Base-by-base conservation (phyloP, 805 yeast genomes). In the Debaryomyces hansenii region DNA sequence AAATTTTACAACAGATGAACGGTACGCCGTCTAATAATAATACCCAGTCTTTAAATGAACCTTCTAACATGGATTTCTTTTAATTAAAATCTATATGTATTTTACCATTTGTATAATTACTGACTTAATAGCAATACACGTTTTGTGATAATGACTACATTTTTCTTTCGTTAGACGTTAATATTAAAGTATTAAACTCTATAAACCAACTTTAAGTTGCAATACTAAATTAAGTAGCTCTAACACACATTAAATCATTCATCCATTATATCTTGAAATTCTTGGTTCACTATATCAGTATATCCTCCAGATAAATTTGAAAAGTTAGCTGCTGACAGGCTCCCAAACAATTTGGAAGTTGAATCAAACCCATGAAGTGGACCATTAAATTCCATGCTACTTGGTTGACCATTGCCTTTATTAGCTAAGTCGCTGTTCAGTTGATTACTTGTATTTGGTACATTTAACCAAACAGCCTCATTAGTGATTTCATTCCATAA, bases 401-500 rank as follows among this genome's bases (percentile, higher is more conserved):
- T 24, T 24, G 27, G 27, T 12, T 12, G 14, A 2, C 16, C 14
- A 11, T 8, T 31, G 6, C 3, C 34, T 11, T 14, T 31, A 31
- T 31, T 31, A 12, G 34, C 11, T 4, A 31, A 12, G 11, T 31
- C 34, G 11, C 16, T 31, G 7, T 12, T 31, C 34, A 14, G 14
- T 31, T 12, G 16, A 31, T 31, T 31, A 31, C 4, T 31, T n/a
- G 14, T 12, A 14, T 31, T 31, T 31, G 14, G 14, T 5, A 62
- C 63, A 51, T 69, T 70, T 46, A 87, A 63, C 95, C 95, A 87
- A 53, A 79, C 83, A 0, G 91, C 91, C 56, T 85, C 89, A 56
- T 78, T 79, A 0, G 90, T 82, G 45, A 87, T 83, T 51, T 86
- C 91, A 57, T 80, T 83, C 95, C 95, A 87, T 28, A 87, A 65